A percentile compares a stretch with the other conserved stretches of the same genome.
These are phyloP conservation scores for Metarhizium album DNA, from an alignment of 2,329 filamentous ascomycete genomes.

Conservation along the genomic window DNA sequence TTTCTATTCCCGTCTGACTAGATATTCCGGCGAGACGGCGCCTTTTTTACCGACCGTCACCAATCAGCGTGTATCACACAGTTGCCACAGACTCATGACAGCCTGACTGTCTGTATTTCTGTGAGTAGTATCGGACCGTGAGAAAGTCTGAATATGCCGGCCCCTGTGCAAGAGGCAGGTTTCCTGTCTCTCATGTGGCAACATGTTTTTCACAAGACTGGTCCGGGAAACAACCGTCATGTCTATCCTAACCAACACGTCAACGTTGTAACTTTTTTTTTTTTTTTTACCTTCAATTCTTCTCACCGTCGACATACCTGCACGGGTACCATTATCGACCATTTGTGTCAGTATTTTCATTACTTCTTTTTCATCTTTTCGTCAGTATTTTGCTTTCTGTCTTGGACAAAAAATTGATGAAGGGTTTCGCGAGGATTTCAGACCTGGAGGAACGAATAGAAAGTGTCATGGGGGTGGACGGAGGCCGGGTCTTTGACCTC, in stretches of 20 bases:
- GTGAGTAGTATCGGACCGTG: background rate
- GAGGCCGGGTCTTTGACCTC: background rate
- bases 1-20: background rate
- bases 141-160: background rate
- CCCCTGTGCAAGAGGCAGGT: background rate
- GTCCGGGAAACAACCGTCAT: background rate
- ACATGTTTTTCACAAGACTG: background rate
- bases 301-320: background rate
- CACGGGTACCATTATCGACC: background rate
- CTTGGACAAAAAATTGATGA: background rate
- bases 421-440: background rate
- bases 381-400: background rate
- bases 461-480: background rate
- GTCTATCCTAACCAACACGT: background rate
- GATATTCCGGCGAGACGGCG: background rate
- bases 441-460: background rate
- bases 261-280: background rate
- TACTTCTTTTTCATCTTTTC: background rate
- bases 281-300: background rate
- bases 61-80: background rate
- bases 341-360: background rate
- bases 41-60: background rate
- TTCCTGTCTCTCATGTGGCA: background rate
- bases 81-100: background rate
- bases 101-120: slow-evolving; percentile 1